These are phyloP conservation scores for Alternaria hordeiaustralica DNA, from an alignment of 2,329 filamentous ascomycete genomes.

Conservation along the genomic window DNA sequence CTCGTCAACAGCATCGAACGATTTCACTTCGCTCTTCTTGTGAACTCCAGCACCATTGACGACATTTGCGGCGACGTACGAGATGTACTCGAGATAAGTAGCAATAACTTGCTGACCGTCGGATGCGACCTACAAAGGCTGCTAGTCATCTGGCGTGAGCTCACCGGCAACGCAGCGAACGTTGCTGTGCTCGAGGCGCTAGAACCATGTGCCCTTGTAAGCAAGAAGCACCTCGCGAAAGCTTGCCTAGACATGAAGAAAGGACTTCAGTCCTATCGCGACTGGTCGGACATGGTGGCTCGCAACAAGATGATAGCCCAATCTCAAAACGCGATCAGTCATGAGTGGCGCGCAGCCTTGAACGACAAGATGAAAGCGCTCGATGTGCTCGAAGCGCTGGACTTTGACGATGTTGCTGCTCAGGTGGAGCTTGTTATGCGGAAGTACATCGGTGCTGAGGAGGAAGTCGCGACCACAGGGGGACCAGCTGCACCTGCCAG, in stretches of 20 bases:
- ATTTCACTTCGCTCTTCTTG: neutral
- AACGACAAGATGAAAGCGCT: neutral
- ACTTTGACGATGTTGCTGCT: neutral
- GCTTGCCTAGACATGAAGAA: neutral
- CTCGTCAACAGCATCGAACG: neutral
- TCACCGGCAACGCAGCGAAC: neutral
- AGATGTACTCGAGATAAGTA: neutral
- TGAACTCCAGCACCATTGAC: neutral
- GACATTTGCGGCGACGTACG: neutral
- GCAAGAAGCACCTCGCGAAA: neutral
- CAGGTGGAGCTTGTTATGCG: neutral
- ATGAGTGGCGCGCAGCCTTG: neutral
- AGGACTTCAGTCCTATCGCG: neutral
- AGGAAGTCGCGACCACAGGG: neutral
- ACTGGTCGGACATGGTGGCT: neutral
- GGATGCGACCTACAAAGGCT: conserved; percentile 3
- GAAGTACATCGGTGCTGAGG: neutral
- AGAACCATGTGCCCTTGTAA: neutral
- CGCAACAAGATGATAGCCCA: neutral
- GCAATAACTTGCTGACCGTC: conserved; percentile 4
- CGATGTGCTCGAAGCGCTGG: neutral
- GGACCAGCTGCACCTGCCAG: neutral
- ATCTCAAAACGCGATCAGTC: neutral
- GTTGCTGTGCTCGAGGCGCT: neutral
- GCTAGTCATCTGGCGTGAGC: neutral